Evolutionary conservation across 345 rosid genomes (phyloP).

Genomic region (Odontarrhena argentea): DNA sequence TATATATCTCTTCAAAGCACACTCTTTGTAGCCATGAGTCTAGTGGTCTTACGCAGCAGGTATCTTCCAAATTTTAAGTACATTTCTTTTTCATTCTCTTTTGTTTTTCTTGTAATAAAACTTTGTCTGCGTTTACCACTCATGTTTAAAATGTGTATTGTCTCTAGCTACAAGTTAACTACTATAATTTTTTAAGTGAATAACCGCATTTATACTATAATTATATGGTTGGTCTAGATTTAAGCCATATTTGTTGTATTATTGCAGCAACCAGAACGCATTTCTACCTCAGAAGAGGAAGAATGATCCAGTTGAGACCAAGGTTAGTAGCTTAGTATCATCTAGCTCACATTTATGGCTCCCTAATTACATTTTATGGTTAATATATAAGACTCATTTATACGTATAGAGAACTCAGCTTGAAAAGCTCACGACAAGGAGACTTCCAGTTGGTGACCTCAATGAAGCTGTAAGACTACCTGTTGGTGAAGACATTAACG

Average conservation of each 20-base stretch:
- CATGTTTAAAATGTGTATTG: background rate
- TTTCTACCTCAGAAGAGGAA: constrained; percentile 65
- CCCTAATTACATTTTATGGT: background rate
- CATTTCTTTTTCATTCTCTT: background rate
- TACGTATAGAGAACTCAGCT: constrained; percentile 68
- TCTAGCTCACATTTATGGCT: background rate
- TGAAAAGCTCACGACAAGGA: constrained; percentile 67
- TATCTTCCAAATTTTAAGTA: constrained; percentile 1
- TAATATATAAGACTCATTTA: background rate
- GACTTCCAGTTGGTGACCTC: constrained; percentile 71
- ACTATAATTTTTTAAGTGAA: background rate
- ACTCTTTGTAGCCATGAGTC: constrained; percentile 19
- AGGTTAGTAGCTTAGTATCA: constrained; percentile 49
- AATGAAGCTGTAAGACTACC: constrained; percentile 92
- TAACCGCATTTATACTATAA: background rate
- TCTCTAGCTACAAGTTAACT: no score
- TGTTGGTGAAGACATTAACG: constrained; percentile 84
- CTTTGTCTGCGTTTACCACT: background rate
- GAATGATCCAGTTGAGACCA: constrained; percentile 63
- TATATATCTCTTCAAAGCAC: background rate
- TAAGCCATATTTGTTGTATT: constrained; percentile 14
- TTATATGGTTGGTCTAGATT: constrained; percentile 1
- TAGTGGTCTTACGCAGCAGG: constrained; percentile 18
- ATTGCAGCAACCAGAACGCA: constrained; percentile 61
- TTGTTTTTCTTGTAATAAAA: constrained; percentile 4